Evolutionary conservation across 208 protist genomes (phyloP), one percentile per base, ranked within the genome.

Genomic region (Spongospora subterranea): DNA sequence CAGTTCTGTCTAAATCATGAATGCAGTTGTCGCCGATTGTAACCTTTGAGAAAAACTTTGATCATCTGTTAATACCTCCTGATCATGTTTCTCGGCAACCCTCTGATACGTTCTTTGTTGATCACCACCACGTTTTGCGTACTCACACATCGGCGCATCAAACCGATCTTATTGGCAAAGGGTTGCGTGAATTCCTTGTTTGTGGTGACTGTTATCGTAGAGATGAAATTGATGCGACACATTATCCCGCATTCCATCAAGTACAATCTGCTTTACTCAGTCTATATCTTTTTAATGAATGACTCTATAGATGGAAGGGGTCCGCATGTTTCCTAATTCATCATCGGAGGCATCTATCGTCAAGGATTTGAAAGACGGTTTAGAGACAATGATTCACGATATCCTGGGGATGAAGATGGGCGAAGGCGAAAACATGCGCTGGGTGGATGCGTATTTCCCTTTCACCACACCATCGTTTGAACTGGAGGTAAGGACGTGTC

Each of bases 381-480:
- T 82, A 20, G 71, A 82, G 35, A 82, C n/a, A 6, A 82, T 35
- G 6, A n/a, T 82, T 20, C 6, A 82, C 17, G 17, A 82, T 43
- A n/a, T 82, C 13, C n/a, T 82, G n/a, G 24, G 50, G 13, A 60
- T 29, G 6, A 6, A 6, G 6, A n/a, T 20, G 17, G 71, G 71
- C 13, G 35, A 82, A 43, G 40, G 35, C 13, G 17, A 40, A 20
- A n/a, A 89, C 46, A n/a, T 43, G 6, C 46, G 88, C n/a, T 64
- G 90, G 90, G 66, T 91, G 39, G 95, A 96, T 53, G 96, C 95
- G 0, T 97, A 96, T 91, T 97, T 97, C 88, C 96, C 96, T 0
- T 97, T 97, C 91, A 97, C 96, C 13, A 90, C 96, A 11, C 96
- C 96, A 11, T 96, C 94, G 0, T 95, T 92, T 46, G 96, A 97